Conservation (phyloP, 768 basidiomycete genomes). For the Lactarius pseudohatsudake region DNA sequence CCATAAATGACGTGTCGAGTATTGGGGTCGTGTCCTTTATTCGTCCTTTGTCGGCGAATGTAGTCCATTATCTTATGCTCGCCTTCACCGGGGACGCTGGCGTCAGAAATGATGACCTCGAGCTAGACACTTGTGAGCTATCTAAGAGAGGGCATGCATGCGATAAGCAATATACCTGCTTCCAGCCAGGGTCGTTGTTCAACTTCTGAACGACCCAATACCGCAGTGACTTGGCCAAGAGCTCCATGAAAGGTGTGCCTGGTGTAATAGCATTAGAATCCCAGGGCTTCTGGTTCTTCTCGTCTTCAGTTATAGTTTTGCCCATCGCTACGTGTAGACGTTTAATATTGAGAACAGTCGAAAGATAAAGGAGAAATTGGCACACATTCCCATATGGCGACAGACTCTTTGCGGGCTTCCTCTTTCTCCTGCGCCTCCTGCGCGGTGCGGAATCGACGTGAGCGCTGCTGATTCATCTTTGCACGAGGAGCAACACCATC, state of each 20-base stretch:
- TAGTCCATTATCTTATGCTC: conserved; percentile 99
- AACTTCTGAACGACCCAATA: conserved; percentile 98
- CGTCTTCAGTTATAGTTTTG: conserved; percentile 76
- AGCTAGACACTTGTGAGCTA: conserved; percentile 48
- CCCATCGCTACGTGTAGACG: conserved; percentile 72
- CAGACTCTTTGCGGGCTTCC: conserved; percentile 77
- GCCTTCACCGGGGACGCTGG: conserved; percentile 96
- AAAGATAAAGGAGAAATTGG: not conserved
- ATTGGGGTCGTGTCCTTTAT: conserved; percentile 91
- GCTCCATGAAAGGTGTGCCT: conserved; percentile 97
- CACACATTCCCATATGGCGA: conserved; percentile 83
- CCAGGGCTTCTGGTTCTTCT: conserved; percentile 85
- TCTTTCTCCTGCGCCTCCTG: conserved; percentile 96
- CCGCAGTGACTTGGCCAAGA: conserved; percentile 81
- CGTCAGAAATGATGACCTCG: conserved; percentile 95
- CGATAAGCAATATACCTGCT: conserved; percentile 51
- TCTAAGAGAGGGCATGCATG: not conserved
- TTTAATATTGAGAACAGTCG: not conserved
- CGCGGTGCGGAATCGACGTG: conserved; percentile 90
- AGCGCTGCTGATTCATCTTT: conserved; percentile 99
- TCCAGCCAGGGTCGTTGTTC: conserved; percentile 96
- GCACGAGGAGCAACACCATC: conserved; percentile 98
- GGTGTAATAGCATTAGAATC: conserved; percentile 99
- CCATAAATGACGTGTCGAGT: conserved; percentile 98
- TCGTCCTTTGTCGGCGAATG: conserved; percentile 85